Percentiles rank a stretch among this genome's conserved stretches.
Evolutionary conservation across 768 basidiomycete genomes (phyloP).

Genomic region (Roridomyces roridus): DNA sequence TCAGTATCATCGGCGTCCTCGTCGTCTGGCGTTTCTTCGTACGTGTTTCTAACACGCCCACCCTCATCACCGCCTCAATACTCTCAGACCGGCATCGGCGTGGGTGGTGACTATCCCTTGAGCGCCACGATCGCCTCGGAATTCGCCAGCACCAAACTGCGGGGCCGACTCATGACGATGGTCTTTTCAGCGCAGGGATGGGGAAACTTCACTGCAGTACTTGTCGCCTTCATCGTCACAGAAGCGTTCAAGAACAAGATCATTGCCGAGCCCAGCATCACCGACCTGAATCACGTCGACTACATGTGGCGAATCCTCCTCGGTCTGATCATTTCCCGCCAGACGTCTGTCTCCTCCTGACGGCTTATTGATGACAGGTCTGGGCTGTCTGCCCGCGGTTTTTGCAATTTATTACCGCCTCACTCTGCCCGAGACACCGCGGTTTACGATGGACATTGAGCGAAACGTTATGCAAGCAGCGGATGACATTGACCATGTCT

Average conservation of each 20-base stretch:
- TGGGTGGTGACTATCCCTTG: conserved; percentile 90
- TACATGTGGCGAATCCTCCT: conserved; percentile 84
- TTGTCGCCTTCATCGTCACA: conserved; percentile 70
- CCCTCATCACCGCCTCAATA: not conserved
- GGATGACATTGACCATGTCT: conserved; percentile 73
- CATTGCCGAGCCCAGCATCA: conserved; percentile 43
- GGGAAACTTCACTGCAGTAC: conserved; percentile 78
- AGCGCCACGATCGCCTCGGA: conserved; percentile 89
- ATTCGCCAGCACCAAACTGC: conserved; percentile 77
- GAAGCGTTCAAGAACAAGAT: conserved; percentile 71
- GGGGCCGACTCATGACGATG: conserved; percentile 89
- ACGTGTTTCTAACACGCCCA: conserved; percentile 20
- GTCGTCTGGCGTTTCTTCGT: conserved; percentile 85
- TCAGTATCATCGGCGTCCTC: conserved; percentile 76
- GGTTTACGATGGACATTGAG: conserved; percentile 92
- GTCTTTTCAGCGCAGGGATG: conserved; percentile 89
- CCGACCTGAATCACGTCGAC: conserved; percentile 62
- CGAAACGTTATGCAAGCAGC: conserved; percentile 79
- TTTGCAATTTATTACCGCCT: conserved; percentile 91
- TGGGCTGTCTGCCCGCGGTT: conserved; percentile 82
- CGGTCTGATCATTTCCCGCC: too few relatives aligned
- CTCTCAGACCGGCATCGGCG: conserved; percentile 74
- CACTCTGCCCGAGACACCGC: conserved; percentile 91
- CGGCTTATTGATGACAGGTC: conserved; percentile 69
- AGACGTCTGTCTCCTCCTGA: too few relatives aligned